Evolutionary conservation across 2,329 filamentous ascomycete species (phyloP).

Genomic region (Hypocrella siamensis): DNA sequence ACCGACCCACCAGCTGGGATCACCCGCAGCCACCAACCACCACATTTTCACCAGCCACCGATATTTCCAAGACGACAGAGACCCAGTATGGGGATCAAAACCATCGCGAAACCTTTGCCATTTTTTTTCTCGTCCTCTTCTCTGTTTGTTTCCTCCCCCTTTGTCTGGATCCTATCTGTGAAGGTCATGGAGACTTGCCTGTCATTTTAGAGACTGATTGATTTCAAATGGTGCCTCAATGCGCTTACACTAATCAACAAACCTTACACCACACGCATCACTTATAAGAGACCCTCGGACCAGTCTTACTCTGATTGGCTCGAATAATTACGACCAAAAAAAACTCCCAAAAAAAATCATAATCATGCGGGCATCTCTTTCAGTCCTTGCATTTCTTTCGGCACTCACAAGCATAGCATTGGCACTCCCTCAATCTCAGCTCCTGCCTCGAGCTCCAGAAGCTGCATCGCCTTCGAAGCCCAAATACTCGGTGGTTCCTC

Average conservation of each 20-base stretch:
- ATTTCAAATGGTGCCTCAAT: too few species aligned
- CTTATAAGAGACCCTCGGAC: background rate
- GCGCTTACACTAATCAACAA: too few species aligned
- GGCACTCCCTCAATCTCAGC: slow-evolving; percentile 10
- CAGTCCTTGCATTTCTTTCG: slow-evolving; percentile 15
- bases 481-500: slow-evolving; percentile 21
- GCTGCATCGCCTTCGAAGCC: slow-evolving; percentile 11
- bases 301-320: too few species aligned
- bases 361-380: slow-evolving; percentile 16
- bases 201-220: too few species aligned
- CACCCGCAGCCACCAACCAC: slow-evolving; percentile 2
- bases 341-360: too few species aligned
- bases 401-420: slow-evolving; percentile 10
- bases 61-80: background rate
- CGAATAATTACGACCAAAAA: too few species aligned
- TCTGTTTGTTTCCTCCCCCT: background rate
- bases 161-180: too few species aligned
- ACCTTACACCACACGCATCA: background rate
- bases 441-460: slow-evolving; percentile 9
- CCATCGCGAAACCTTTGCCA: background rate
- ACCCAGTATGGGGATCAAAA: background rate
- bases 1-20: background rate
- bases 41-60: slow-evolving; percentile 5
- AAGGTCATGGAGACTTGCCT: too few species aligned
- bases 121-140: background rate